Conservation (phyloP, 495 filamentous ascomycete species). For the Gamarada debralockiae region DNA sequence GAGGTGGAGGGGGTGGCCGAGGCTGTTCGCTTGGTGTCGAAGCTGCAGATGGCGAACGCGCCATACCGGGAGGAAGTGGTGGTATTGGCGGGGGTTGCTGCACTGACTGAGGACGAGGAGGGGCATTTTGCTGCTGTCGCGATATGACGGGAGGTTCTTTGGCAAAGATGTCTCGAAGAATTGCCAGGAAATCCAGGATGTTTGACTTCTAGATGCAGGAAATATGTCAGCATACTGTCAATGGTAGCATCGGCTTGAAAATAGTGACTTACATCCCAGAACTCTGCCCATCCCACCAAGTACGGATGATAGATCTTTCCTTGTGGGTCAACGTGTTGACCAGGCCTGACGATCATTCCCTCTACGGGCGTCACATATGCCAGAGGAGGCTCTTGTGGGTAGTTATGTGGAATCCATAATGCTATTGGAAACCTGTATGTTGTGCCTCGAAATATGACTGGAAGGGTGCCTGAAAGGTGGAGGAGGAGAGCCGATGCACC, state of each 20-base stretch:
- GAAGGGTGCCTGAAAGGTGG: constrained; percentile 80
- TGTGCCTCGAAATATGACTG: constrained; percentile 80
- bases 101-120: constrained; percentile 37
- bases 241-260: background rate
- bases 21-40: constrained; percentile 11
- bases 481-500: constrained; percentile 84
- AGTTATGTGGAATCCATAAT: constrained; percentile 93
- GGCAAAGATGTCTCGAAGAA: constrained; percentile 83
- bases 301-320: constrained; percentile 96
- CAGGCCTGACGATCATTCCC: constrained; percentile 84
- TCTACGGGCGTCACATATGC: constrained; percentile 84
- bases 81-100: constrained; percentile 61
- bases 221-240: constrained; percentile 21
- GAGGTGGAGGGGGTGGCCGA: constrained; percentile 38
- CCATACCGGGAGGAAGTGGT: constrained; percentile 63
- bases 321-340: constrained; percentile 93
- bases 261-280: constrained; percentile 73
- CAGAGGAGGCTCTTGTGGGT: constrained; percentile 80
- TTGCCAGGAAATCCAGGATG: constrained; percentile 73
- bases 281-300: constrained; percentile 79
- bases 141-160: constrained; percentile 90
- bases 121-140: constrained; percentile 53
- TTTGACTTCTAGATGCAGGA: constrained; percentile 62
- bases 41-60: constrained; percentile 24
- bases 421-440: constrained; percentile 89